These are phyloP conservation scores for Fusarium pininemorale DNA, from an alignment of 2,329 filamentous ascomycete species.

Conservation along the genomic window DNA sequence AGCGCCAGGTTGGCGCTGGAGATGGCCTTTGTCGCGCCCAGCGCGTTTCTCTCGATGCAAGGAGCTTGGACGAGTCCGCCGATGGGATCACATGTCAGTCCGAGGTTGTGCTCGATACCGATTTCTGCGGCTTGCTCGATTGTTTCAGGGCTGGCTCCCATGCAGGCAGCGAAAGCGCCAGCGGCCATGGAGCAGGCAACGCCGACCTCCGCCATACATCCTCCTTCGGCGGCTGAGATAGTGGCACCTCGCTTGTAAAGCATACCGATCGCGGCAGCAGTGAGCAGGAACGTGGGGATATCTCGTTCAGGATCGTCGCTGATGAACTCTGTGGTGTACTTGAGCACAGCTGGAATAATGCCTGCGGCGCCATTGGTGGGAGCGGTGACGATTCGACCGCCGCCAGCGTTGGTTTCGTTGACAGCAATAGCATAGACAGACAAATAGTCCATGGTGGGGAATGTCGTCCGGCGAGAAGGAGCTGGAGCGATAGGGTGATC, in stretches of 20 bases:
- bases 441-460: conserved; percentile 61
- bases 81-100: conserved; percentile 61
- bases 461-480: conserved; percentile 56
- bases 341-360: conserved; percentile 61
- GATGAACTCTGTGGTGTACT: conserved; percentile 60
- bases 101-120: conserved; percentile 62
- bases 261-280: conserved; percentile 61
- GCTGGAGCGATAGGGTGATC: conserved; percentile 58
- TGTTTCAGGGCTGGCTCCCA: conserved; percentile 60
- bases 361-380: conserved; percentile 62
- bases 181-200: conserved; percentile 63
- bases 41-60: conserved; percentile 61
- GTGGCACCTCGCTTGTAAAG: conserved; percentile 63
- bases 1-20: conserved; percentile 60
- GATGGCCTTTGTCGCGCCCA: conserved; percentile 61
- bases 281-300: conserved; percentile 59
- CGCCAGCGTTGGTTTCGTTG: conserved; percentile 62
- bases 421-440: conserved; percentile 62
- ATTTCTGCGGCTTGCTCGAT: conserved; percentile 63
- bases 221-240: conserved; percentile 61
- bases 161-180: conserved; percentile 60
- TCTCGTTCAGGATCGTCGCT: conserved; percentile 61
- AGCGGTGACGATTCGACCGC: conserved; percentile 61
- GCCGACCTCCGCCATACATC: conserved; percentile 64
- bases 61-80: conserved; percentile 61